Evolutionary conservation across 2,329 filamentous ascomycete species (phyloP).

Genomic region (Alternaria postmessia): DNA sequence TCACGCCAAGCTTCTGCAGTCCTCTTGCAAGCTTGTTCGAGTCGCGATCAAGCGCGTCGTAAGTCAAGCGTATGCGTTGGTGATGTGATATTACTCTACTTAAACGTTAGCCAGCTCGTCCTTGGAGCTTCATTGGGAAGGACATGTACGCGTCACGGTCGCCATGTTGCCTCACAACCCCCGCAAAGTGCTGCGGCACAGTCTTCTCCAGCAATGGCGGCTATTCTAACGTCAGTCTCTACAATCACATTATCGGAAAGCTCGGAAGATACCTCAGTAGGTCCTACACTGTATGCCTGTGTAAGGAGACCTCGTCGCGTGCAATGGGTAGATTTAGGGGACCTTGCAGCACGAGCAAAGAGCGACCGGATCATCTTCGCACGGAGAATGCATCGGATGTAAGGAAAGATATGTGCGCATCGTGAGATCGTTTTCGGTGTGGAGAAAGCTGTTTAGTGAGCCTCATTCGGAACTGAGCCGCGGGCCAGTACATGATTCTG

Average conservation of each 20-base stretch:
- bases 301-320: constrained; percentile 41
- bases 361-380: constrained; percentile 42
- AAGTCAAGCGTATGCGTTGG: constrained; percentile 74
- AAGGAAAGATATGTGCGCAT: constrained; percentile 1
- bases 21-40: constrained; percentile 81
- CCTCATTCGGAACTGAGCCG: constrained; percentile 17
- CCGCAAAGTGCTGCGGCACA: constrained; percentile 75
- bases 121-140: no score
- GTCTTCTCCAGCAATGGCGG: constrained; percentile 73
- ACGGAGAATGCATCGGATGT: constrained; percentile 21
- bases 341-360: constrained; percentile 27
- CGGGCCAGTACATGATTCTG: constrained; percentile 10
- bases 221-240: constrained; percentile 51
- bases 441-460: constrained; percentile 8
- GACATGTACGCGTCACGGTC: constrained; percentile 67
- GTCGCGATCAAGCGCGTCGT: constrained; percentile 74
- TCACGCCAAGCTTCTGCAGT: constrained; percentile 73
- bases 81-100: constrained; percentile 65
- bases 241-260: neutral
- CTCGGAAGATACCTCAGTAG: constrained; percentile 39
- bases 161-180: constrained; percentile 69
- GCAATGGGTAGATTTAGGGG: constrained; percentile 8
- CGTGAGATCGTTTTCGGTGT: neutral
- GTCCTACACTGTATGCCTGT: constrained; percentile 43
- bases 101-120: constrained; percentile 9